Evolutionary conservation across 2,329 filamentous ascomycete species (phyloP), one percentile per base, ranked within the genome.

Genomic region (Chaetomium globosum): DNA sequence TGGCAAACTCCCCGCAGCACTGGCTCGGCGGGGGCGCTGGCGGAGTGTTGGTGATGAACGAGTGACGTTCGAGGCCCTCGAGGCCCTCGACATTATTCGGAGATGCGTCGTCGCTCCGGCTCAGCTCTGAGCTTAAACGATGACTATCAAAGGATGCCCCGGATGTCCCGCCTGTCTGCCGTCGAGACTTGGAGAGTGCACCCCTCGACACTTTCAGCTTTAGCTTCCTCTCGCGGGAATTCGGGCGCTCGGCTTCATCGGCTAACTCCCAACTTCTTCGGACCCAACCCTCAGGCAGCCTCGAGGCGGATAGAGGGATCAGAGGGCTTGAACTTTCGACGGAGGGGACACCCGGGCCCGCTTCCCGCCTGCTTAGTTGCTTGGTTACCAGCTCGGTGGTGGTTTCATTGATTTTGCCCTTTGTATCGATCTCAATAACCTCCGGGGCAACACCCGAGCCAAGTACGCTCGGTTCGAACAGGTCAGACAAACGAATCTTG

Each of bases 181-280:
- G 43, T 13, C 61, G 60, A 43, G 63, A n/a, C 43, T 57, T 70
- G 26, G 54, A 59, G 9, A 70, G 53, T 19, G 68, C 67, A n/a
- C 67, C 68, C 49, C 70, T 63, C 28, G 67, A 68, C 9, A 69
- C 68, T 46, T 66, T 70, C 8, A 70, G 48, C 54, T 66, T 70
- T 33, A 69, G 23, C 43, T 54, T 68, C 9, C 49, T 61, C 31
- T 64, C 61, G 16, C 49, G 28, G 9, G 65, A 56, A 2, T 19
- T 51, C 30, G 48, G 12, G 13, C 16, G 21, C 55, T 46, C 63
- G 36, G 21, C 3, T 26, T 39, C 31, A 12, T 62, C 54, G 4
- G 59, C 51, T 8, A 46, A 23, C 8, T 31, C 36, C n/a, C n/a
- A 21, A 56, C 31, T 60, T 30, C 46, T 23, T 21, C 33, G 31